These are phyloP conservation scores for Colletotrichum australisinense DNA, from an alignment of 2,329 filamentous ascomycete species.

Conservation along the genomic window DNA sequence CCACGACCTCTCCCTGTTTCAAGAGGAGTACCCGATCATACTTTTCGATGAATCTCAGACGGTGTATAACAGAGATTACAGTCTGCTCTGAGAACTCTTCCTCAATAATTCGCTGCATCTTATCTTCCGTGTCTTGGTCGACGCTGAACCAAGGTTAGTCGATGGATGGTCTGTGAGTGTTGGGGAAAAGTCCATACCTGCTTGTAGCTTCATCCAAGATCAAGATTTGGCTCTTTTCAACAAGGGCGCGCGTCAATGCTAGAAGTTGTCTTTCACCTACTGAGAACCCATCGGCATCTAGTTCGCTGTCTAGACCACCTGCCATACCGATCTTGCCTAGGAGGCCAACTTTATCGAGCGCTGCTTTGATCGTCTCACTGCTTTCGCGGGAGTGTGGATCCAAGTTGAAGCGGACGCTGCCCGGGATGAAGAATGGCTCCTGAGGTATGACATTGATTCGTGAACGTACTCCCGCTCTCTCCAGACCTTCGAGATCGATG, in stretches of 20 bases:
- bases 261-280: constrained; percentile 61
- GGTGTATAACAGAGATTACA: constrained; percentile 9
- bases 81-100: constrained; percentile 9
- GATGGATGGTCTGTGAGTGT: not conserved
- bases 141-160: not conserved
- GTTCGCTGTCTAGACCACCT: constrained; percentile 50
- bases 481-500: constrained; percentile 45
- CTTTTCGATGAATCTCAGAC: not conserved
- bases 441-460: constrained; percentile 60
- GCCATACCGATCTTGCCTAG: constrained; percentile 50
- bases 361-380: constrained; percentile 55
- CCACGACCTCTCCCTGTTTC: not conserved
- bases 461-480: constrained; percentile 38
- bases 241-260: constrained; percentile 57
- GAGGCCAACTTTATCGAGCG: constrained; percentile 59
- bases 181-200: constrained; percentile 1
- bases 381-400: constrained; percentile 53
- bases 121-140: constrained; percentile 7
- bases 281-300: constrained; percentile 48
- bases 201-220: constrained; percentile 21
- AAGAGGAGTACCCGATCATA: constrained; percentile 11
- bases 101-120: constrained; percentile 6
- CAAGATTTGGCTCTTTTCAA: constrained; percentile 41
- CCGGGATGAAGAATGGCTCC: constrained; percentile 61
- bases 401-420: constrained; percentile 60